These are phyloP conservation scores for Trichoderma citrinoviride DNA, from an alignment of 2,329 filamentous ascomycete genomes.

Conservation along the genomic window DNA sequence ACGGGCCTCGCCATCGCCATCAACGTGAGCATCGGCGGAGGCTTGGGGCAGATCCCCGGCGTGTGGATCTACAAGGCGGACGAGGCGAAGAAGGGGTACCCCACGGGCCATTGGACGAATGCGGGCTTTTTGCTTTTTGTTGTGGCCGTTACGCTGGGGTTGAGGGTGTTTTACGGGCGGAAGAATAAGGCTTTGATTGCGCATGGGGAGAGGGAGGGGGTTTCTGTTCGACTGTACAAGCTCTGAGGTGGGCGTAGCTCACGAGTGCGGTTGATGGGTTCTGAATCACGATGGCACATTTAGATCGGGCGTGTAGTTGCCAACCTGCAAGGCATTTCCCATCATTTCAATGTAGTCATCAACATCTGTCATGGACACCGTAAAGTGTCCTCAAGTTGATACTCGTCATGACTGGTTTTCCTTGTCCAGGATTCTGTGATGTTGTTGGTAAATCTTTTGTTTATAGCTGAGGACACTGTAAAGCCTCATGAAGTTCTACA, in stretches of 20 bases:
- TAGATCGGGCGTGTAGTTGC: not conserved
- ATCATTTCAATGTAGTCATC: not conserved
- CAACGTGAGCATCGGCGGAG: constrained; percentile 65
- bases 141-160: constrained; percentile 49
- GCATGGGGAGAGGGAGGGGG: constrained; percentile 33
- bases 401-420: too few relatives aligned
- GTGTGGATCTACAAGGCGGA: constrained; percentile 71
- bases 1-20: constrained; percentile 68
- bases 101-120: constrained; percentile 68
- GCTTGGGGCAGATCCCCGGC: constrained; percentile 67
- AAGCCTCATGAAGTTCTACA: too few relatives aligned
- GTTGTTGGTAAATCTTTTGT: too few relatives aligned
- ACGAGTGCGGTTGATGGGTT: rapidly evolving
- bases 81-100: constrained; percentile 60
- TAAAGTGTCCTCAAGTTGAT: too few relatives aligned
- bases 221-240: constrained; percentile 42
- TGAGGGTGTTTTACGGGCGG: constrained; percentile 56
- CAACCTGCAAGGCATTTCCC: too few relatives aligned
- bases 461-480: too few relatives aligned
- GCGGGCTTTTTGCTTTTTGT: constrained; percentile 60
- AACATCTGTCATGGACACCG: not conserved
- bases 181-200: constrained; percentile 40
- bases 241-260: constrained; percentile 27
- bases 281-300: not conserved
- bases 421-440: too few relatives aligned